Percentiles rank a stretch among this genome's conserved stretches.
Evolutionary conservation across 2,329 filamentous ascomycete species (phyloP).

Genomic region (Xylariaceae sp.): DNA sequence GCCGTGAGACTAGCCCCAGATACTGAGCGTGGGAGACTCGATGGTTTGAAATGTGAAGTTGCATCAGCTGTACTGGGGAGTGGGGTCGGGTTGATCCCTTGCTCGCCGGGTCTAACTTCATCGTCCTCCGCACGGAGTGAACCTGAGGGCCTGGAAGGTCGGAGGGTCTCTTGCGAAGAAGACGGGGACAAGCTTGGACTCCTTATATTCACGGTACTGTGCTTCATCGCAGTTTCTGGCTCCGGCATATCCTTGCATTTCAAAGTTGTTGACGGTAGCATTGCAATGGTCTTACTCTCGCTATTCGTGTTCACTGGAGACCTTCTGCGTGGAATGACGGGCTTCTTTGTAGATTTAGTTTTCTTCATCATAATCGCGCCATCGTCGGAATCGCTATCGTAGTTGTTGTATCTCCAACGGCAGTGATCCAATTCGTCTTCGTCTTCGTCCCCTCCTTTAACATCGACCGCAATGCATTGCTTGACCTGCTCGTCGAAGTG

Average conservation of each 20-base stretch:
- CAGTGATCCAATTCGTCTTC: constrained; percentile 60
- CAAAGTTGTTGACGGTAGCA: constrained; percentile 81
- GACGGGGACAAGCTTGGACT: constrained; percentile 67
- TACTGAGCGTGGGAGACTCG: constrained; percentile 49
- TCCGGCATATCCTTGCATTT: constrained; percentile 84
- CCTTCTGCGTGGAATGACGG: constrained; percentile 52
- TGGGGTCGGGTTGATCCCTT: constrained; percentile 44
- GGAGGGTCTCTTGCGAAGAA: constrained; percentile 80
- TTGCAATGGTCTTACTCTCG: constrained; percentile 85
- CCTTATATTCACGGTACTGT: constrained; percentile 51
- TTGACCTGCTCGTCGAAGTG: constrained; percentile 96
- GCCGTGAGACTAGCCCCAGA: constrained; percentile 53
- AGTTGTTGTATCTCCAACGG: constrained; percentile 35
- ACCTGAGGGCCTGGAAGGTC: constrained; percentile 68
- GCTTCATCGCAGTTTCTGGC: constrained; percentile 63
- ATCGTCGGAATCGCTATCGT: constrained; percentile 72
- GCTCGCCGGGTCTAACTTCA: constrained; percentile 56
- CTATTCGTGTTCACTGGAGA: constrained; percentile 48
- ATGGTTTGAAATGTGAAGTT: constrained; percentile 20
- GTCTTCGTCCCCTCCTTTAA: constrained; percentile 77
- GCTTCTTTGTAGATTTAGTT: constrained; percentile 58
- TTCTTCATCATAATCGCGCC: constrained; percentile 82
- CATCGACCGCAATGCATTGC: constrained; percentile 92
- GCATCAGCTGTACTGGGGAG: constrained; percentile 30
- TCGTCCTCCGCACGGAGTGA: constrained; percentile 65